Percentiles rank a stretch among this genome's conserved stretches.
phyloP scores from a whole-genome alignment of 139 green algal genomes.

The Micractinium sp. region DNA sequence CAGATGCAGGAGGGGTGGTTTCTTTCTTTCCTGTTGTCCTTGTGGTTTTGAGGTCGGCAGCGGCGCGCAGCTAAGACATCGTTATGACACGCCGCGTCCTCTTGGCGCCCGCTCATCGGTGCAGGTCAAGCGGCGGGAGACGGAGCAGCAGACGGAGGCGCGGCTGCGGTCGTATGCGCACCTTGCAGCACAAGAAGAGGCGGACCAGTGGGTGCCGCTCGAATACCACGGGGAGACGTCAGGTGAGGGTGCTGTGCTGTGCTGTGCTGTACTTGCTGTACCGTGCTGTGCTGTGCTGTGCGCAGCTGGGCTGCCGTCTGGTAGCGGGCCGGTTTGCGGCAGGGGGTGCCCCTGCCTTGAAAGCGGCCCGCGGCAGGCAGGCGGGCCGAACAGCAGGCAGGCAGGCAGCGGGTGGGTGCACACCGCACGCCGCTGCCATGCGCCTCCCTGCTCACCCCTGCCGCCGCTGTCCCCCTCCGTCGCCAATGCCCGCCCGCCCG shows the following conservation, averaged over 20 bases:
- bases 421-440: no score
- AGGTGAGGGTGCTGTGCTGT: background rate
- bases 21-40: no score
- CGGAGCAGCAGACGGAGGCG: conserved; percentile 82
- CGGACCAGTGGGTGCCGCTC: conserved; percentile 54
- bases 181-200: conserved; percentile 60
- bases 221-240: conserved; percentile 26
- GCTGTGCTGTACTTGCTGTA: no score
- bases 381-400: background rate
- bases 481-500: background rate
- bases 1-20: no score
- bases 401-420: no score
- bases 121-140: conserved; percentile 83
- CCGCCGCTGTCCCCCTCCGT: background rate
- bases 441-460: background rate
- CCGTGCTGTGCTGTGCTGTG: background rate
- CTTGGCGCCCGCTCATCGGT: background rate
- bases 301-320: background rate
- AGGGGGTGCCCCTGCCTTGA: no score
- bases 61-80: no score
- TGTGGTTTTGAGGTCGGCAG: no score
- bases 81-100: no score
- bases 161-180: conserved; percentile 72
- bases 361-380: background rate
- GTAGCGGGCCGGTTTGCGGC: no score